phyloP scores from a whole-genome alignment of 306 rosid genomes.

The Prunus mira region DNA sequence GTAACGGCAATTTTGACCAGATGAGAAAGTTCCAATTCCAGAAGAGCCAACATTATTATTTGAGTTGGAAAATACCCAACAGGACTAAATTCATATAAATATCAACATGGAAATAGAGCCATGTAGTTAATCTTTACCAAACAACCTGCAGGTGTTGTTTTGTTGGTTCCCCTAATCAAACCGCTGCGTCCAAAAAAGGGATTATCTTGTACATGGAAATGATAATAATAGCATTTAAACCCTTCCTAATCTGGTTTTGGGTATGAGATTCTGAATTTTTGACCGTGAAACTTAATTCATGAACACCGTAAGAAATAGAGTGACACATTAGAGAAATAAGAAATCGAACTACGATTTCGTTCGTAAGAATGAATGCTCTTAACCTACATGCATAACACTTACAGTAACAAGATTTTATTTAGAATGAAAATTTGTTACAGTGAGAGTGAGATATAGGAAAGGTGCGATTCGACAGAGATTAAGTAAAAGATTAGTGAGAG shows the following conservation, averaged over 20 bases:
- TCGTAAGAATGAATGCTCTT: too few relatives aligned
- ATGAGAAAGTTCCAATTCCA: conserved; percentile 1
- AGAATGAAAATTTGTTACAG: background rate
- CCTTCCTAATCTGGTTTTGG: background rate
- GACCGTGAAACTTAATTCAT: background rate
- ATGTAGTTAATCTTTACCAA: background rate
- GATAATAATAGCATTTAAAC: background rate
- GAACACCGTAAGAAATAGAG: too few relatives aligned
- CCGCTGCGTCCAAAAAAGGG: background rate
- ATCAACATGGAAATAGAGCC: too few relatives aligned
- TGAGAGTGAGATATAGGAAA: background rate
- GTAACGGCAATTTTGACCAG: conserved; percentile 42
- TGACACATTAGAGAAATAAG: too few relatives aligned
- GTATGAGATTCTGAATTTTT: background rate
- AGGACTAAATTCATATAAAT: conserved; percentile 11
- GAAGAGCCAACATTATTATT: background rate
- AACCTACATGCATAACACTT: too few relatives aligned
- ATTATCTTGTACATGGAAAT: background rate
- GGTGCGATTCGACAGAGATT: too few relatives aligned
- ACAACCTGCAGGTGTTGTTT: background rate
- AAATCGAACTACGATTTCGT: too few relatives aligned
- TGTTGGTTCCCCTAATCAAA: background rate
- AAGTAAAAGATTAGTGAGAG: background rate
- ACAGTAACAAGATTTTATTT: background rate
- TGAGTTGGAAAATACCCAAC: conserved; percentile 26